phyloP scores from a whole-genome alignment of 2,329 filamentous ascomycete species.

The Ceratocystis lukuohia region DNA sequence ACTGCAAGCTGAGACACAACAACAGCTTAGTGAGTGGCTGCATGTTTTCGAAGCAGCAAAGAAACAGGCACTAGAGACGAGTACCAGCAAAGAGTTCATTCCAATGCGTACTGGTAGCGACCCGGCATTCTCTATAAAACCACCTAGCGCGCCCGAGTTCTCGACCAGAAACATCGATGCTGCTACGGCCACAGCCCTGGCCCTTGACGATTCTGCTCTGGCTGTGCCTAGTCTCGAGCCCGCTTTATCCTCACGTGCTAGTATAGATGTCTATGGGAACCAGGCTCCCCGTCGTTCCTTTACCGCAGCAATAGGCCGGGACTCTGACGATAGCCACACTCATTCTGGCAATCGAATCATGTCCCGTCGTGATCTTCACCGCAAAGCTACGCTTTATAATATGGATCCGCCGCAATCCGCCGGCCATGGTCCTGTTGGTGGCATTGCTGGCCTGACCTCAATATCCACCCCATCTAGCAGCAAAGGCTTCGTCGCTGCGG shows the following conservation, averaged over 20 bases:
- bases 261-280: slow-evolving; percentile 51
- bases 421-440: slow-evolving; percentile 36
- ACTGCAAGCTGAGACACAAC: slow-evolving; percentile 84
- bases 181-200: slow-evolving; percentile 33
- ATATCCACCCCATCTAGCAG: slow-evolving; percentile 4
- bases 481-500: not conserved
- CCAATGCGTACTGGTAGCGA: slow-evolving; percentile 40
- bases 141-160: slow-evolving; percentile 79
- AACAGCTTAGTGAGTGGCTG: slow-evolving; percentile 88
- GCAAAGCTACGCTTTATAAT: slow-evolving; percentile 53
- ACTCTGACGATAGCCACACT: slow-evolving; percentile 9
- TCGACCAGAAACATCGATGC: slow-evolving; percentile 65
- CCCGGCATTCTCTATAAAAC: slow-evolving; percentile 83
- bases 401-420: slow-evolving; percentile 28
- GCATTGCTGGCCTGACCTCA: slow-evolving; percentile 75
- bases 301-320: slow-evolving; percentile 33
- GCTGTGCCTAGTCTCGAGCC: slow-evolving; percentile 30
- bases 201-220: slow-evolving; percentile 30
- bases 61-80: slow-evolving; percentile 73
- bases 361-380: slow-evolving; percentile 79
- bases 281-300: slow-evolving; percentile 40
- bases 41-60: slow-evolving; percentile 88
- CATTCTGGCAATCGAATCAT: slow-evolving; percentile 49
- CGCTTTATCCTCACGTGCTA: slow-evolving; percentile 43
- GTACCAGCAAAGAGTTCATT: slow-evolving; percentile 38